Percentiles rank a stretch among this genome's conserved stretches.
Conservation (phyloP, 257 asterid species). For the Nicotiana tomentosiformis region DNA sequence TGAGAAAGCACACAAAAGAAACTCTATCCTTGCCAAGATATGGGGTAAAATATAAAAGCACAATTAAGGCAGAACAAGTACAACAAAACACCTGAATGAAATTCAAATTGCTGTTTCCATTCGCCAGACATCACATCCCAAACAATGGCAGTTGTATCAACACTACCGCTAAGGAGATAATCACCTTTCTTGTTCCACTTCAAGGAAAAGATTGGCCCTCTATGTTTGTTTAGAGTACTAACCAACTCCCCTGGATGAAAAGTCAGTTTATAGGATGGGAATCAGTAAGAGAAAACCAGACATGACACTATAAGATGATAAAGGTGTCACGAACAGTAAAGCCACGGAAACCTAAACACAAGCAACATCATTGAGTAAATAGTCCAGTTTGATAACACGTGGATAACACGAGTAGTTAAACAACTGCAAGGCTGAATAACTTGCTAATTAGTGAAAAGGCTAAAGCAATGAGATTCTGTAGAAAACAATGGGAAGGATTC, state of each 20-base stretch:
- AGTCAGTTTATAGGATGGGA: not conserved
- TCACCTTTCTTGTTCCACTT: conserved; percentile 99
- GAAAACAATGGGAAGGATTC: not conserved
- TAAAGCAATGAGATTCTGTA: not conserved
- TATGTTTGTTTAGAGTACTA: conserved; percentile 72
- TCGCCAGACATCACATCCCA: conserved; percentile 91
- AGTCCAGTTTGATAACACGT: not conserved
- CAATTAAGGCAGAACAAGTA: conserved; percentile 8
- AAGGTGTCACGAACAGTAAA: not conserved
- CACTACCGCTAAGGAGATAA: conserved; percentile 89
- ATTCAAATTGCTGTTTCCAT: conserved; percentile 86
- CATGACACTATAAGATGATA: not conserved
- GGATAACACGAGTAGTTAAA: not conserved
- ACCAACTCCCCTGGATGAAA: conserved; percentile 72
- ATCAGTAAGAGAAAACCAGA: not conserved
- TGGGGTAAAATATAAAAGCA: not conserved
- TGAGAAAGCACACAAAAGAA: not conserved
- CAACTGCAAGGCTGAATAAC: not conserved
- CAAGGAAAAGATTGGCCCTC: conserved; percentile 89
- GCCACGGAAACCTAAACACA: not conserved
- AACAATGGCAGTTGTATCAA: conserved; percentile 87
- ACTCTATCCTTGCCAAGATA: not conserved
- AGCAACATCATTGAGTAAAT: not conserved
- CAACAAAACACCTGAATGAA: conserved; percentile 56
- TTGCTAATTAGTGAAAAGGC: not conserved